Percentiles rank a stretch among this genome's conserved stretches.
Conservation (phyloP, 1,284 basidiomycete genomes). For the Puccinia hordei region DNA sequence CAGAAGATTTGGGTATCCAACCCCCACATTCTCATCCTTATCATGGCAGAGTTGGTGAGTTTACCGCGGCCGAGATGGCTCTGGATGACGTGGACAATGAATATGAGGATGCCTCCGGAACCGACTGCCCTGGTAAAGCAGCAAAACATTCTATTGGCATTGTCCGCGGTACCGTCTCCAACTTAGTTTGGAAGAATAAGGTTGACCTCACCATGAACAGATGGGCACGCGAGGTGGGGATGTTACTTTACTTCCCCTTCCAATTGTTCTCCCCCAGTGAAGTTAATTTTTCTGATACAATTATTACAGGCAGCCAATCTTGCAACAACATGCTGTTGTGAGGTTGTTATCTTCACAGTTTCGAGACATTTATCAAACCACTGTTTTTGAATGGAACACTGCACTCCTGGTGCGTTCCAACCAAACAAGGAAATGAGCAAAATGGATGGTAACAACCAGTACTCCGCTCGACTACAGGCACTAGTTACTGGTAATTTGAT, state of each 20-base stretch:
- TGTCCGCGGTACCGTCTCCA: too few species aligned
- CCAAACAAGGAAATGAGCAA: background rate
- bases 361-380: background rate
- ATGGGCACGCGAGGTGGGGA: background rate
- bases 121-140: too few species aligned
- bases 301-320: background rate
- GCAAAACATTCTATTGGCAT: too few species aligned
- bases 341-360: background rate
- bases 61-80: too few species aligned
- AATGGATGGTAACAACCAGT: background rate
- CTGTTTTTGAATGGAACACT: background rate
- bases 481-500: background rate
- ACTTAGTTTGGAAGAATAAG: background rate
- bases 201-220: background rate
- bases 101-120: too few species aligned
- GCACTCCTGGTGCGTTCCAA: background rate
- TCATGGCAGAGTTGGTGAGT: too few species aligned
- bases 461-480: background rate
- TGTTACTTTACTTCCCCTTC: too few species aligned
- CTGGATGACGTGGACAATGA: too few species aligned
- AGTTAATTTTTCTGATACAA: too few species aligned
- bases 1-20: too few species aligned
- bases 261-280: background rate
- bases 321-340: background rate
- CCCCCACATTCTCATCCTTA: too few species aligned